Evolutionary conservation across 805 yeast genomes (phyloP).

Genomic region (Candida parachauliodes): DNA sequence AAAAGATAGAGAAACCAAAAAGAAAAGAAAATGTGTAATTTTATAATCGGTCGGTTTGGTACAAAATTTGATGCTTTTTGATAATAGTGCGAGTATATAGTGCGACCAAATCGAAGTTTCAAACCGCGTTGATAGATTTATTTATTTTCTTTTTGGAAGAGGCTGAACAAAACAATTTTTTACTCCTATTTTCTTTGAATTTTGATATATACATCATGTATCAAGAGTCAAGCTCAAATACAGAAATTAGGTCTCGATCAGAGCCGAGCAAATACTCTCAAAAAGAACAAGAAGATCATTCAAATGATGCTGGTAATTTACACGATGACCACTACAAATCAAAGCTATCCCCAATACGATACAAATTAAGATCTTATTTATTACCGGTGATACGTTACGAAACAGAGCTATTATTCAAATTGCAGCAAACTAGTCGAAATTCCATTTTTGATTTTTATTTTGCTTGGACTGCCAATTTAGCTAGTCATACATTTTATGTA

Average conservation of each 20-base stretch:
- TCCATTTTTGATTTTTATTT: slow-evolving; percentile 67
- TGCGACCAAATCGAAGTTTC: too few species aligned
- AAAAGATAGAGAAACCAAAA: slow-evolving; percentile 24
- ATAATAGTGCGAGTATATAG: too few species aligned
- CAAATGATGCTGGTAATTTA: slow-evolving; percentile 70
- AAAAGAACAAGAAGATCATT: background rate
- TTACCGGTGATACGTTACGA: slow-evolving; percentile 62
- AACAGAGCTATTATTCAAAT: slow-evolving; percentile 50
- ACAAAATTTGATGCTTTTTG: too few species aligned
- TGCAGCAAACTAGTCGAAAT: slow-evolving; percentile 53
- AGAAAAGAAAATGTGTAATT: slow-evolving; percentile 31
- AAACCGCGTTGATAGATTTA: too few species aligned
- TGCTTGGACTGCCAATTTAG: slow-evolving; percentile 84
- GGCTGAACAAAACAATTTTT: background rate
- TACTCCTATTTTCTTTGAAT: slow-evolving; percentile 3
- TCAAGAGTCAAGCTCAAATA: background rate
- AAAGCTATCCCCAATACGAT: slow-evolving; percentile 55
- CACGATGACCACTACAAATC: slow-evolving; percentile 62
- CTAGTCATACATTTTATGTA: slow-evolving; percentile 92
- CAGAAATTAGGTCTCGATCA: too few species aligned
- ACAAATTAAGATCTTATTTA: slow-evolving; percentile 47
- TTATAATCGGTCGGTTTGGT: slow-evolving; percentile 21
- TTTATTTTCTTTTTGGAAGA: too few species aligned
- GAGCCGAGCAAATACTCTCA: too few species aligned
- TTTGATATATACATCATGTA: too few species aligned